A percentile compares a stretch with the other conserved stretches of the same genome.
These are phyloP conservation scores for Capillidium heterosporum DNA, from an alignment of 371 early-diverging fungal genomes.

Conservation along the genomic window DNA sequence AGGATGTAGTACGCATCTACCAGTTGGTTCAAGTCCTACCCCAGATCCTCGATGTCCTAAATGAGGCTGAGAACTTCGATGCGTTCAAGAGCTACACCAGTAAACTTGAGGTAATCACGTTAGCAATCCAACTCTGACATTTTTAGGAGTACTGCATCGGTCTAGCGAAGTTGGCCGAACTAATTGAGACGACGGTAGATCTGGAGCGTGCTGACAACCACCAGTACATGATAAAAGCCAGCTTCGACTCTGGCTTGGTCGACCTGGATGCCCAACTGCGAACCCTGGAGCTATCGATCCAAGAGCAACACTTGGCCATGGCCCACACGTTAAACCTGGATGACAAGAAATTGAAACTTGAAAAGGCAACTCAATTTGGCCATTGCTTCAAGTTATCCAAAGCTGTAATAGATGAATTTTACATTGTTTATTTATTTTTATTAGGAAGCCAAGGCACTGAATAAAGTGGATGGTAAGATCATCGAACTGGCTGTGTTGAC, in stretches of 20 bases:
- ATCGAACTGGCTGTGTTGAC: slow-evolving; percentile 82
- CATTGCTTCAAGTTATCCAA: slow-evolving; percentile 74
- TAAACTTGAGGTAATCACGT: slow-evolving; percentile 18
- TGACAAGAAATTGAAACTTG: slow-evolving; percentile 81
- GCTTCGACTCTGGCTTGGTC: slow-evolving; percentile 58
- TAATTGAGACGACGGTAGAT: slow-evolving; percentile 85
- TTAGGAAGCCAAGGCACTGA: slow-evolving; percentile 38
- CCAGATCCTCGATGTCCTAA: slow-evolving; percentile 31
- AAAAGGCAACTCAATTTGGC: slow-evolving; percentile 59
- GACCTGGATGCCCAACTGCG: slow-evolving; percentile 40
- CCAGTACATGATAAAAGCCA: slow-evolving; percentile 74
- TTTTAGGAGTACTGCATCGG: slow-evolving; percentile 24
- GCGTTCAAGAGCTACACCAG: slow-evolving; percentile 18
- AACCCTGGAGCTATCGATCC: slow-evolving; percentile 27
- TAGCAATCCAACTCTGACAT: background rate
- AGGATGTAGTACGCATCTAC: slow-evolving; percentile 81
- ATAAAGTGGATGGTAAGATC: slow-evolving; percentile 40
- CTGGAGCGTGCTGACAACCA: slow-evolving; percentile 69
- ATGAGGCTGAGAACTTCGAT: slow-evolving; percentile 18
- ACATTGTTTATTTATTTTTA: background rate
- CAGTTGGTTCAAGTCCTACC: slow-evolving; percentile 71
- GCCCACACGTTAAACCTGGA: slow-evolving; percentile 52
- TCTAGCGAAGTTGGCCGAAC: slow-evolving; percentile 38
- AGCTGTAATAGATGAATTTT: slow-evolving; percentile 19
- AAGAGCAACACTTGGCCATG: slow-evolving; percentile 14